Evolutionary conservation across 768 basidiomycete species (phyloP).

Genomic region (Favolaschia claudopus): DNA sequence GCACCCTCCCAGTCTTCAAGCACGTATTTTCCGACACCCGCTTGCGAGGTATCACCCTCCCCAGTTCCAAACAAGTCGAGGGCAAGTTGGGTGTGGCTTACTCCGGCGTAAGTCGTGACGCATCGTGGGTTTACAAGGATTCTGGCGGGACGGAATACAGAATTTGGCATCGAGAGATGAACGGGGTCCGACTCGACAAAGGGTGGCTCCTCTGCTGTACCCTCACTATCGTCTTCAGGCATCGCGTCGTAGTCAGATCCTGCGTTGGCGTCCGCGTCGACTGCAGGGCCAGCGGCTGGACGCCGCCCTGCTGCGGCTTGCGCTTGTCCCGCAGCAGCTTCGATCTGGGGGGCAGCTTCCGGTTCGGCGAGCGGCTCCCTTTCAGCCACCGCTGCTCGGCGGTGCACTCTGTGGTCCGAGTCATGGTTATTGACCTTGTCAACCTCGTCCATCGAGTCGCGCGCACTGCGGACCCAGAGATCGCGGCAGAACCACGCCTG

Average conservation of each 20-base stretch:
- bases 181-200: slow-evolving; percentile 41
- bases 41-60: slow-evolving; percentile 64
- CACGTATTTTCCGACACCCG: slow-evolving; percentile 73
- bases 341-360: slow-evolving; percentile 36
- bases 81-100: slow-evolving; percentile 95
- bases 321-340: slow-evolving; percentile 37
- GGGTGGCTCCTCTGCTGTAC: slow-evolving; percentile 46
- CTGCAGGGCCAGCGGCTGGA: slow-evolving; percentile 31
- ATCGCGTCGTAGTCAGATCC: slow-evolving; percentile 92
- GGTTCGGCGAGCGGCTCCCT: slow-evolving; percentile 39
- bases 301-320: slow-evolving; percentile 29
- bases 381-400: slow-evolving; percentile 36
- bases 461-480: slow-evolving; percentile 91
- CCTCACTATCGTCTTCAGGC: slow-evolving; percentile 66
- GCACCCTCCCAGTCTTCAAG: slow-evolving; percentile 96
- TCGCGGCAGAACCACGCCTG: slow-evolving; percentile 99
- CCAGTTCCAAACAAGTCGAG: slow-evolving; percentile 86
- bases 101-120: slow-evolving; percentile 97
- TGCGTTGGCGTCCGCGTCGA: slow-evolving; percentile 80
- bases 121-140: slow-evolving; percentile 97
- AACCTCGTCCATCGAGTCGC: slow-evolving; percentile 72
- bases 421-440: slow-evolving; percentile 48
- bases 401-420: neutral
- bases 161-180: slow-evolving; percentile 80
- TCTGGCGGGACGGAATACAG: slow-evolving; percentile 85